phyloP scores from a whole-genome alignment of 768 basidiomycete genomes.

The Jaapia argillacea region DNA sequence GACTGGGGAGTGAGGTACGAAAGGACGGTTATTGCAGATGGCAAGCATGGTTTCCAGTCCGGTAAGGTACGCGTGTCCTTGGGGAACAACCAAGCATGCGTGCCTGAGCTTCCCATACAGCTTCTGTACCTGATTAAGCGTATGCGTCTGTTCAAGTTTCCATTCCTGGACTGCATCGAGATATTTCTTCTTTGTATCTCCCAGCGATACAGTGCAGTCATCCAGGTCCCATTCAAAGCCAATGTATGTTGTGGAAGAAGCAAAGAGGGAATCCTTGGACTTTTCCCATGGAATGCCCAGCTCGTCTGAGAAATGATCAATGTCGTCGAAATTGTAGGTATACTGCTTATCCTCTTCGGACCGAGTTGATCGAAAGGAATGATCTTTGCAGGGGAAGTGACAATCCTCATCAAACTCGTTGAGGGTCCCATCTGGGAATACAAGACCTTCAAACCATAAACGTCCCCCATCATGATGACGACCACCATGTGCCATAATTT shows the following conservation, averaged over 20 bases:
- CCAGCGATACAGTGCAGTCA: constrained; percentile 13
- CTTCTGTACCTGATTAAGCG: constrained; percentile 22
- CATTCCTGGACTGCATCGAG: constrained; percentile 18
- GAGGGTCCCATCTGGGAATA: constrained; percentile 6
- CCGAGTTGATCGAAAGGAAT: constrained; percentile 12
- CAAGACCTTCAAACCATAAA: constrained; percentile 20
- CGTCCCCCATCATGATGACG: no score
- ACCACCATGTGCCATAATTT: constrained; percentile 6
- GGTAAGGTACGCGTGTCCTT: constrained; percentile 29
- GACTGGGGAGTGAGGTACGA: constrained; percentile 16
- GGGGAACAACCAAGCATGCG: constrained; percentile 15
- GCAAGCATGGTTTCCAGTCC: constrained; percentile 19
- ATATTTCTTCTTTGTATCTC: constrained; percentile 20
- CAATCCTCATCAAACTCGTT: constrained; percentile 27
- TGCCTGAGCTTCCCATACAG: constrained; percentile 33
- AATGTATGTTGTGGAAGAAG: constrained; percentile 12
- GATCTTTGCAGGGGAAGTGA: constrained; percentile 9
- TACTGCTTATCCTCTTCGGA: constrained; percentile 10
- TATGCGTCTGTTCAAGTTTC: constrained; percentile 14
- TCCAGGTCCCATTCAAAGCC: constrained; percentile 23
- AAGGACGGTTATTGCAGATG: constrained; percentile 18
- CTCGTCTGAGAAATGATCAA: constrained; percentile 20
- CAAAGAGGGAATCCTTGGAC: constrained; percentile 18
- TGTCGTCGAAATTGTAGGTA: constrained; percentile 19
- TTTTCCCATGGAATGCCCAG: constrained; percentile 24